A percentile compares a stretch with the other conserved stretches of the same genome.
phyloP scores from a whole-genome alignment of 139 green algal genomes.

The Micractinium sp. region DNA sequence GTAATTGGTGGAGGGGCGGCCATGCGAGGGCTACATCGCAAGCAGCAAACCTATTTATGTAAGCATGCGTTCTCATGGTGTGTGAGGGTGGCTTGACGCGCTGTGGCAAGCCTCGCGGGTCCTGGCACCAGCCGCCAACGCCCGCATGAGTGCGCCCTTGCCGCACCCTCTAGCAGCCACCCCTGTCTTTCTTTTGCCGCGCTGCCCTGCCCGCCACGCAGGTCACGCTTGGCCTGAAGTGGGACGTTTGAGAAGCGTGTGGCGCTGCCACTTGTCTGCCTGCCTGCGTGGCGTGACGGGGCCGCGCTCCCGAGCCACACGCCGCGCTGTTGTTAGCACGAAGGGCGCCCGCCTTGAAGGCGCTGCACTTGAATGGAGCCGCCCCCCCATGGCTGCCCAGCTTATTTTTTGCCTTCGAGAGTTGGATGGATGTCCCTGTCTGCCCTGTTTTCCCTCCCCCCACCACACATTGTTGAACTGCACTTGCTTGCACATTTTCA shows the following conservation, averaged over 20 bases:
- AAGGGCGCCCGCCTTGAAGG: neutral
- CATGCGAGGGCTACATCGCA: no score
- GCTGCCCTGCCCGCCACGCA: neutral
- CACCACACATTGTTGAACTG: neutral
- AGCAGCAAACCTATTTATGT: no score
- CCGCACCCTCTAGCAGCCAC: neutral
- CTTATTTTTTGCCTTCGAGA: neutral
- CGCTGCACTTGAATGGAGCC: neutral
- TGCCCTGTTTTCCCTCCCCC: neutral
- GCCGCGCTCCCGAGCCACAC: no score
- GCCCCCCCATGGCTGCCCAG: neutral
- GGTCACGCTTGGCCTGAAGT: slow-evolving; percentile 14
- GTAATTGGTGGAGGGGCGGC: no score
- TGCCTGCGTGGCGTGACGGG: neutral
- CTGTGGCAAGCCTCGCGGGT: no score
- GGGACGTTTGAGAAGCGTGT: slow-evolving; percentile 1
- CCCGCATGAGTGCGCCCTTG: neutral
- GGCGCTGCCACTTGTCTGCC: neutral
- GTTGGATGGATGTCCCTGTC: neutral
- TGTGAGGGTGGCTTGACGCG: no score
- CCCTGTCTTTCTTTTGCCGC: neutral
- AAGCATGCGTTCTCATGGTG: no score
- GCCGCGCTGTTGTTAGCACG: neutral
- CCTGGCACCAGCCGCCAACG: neutral
- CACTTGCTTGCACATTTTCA: neutral